These are phyloP conservation scores for Naganishia kalamii DNA, from an alignment of 768 basidiomycete genomes.

Conservation along the genomic window DNA sequence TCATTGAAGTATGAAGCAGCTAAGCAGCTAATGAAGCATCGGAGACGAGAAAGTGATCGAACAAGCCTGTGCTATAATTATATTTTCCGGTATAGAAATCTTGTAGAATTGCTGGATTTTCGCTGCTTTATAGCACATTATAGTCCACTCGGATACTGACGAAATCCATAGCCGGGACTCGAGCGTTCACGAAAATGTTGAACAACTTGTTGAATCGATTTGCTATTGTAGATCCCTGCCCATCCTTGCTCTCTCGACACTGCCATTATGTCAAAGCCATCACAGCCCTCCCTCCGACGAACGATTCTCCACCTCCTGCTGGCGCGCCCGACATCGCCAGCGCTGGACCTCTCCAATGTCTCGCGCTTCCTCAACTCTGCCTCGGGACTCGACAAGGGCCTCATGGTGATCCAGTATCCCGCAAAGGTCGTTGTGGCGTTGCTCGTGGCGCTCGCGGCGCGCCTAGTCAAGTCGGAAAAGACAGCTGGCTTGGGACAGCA, in stretches of 20 bases:
- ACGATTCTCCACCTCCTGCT: conserved; percentile 59
- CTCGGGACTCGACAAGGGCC: conserved; percentile 40
- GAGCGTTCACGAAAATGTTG: too few relatives aligned
- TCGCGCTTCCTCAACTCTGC: conserved; percentile 26
- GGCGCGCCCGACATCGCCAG: conserved; percentile 58
- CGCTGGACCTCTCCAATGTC: conserved; percentile 42
- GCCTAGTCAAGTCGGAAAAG: conserved; percentile 17
- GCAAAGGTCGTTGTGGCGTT: conserved; percentile 39
- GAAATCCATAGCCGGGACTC: too few relatives aligned
- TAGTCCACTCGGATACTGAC: too few relatives aligned
- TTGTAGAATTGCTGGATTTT: too few relatives aligned
- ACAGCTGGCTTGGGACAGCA: conserved; percentile 18
- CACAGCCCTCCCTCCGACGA: neutral
- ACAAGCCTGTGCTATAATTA: neutral
- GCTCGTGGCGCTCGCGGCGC: conserved; percentile 18
- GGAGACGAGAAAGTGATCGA: conserved; percentile 1
- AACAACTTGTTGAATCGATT: too few relatives aligned
- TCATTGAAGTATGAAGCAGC: neutral
- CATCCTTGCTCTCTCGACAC: too few relatives aligned
- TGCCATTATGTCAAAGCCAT: too few relatives aligned
- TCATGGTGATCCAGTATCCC: conserved; percentile 44
- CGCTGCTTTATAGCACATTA: too few relatives aligned
- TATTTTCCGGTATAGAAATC: too few relatives aligned
- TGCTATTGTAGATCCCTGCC: too few relatives aligned
- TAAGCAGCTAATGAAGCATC: neutral